These are phyloP conservation scores for Scheffersomyces illinoinensis DNA, from an alignment of 1,139 yeast genomes.

Conservation along the genomic window DNA sequence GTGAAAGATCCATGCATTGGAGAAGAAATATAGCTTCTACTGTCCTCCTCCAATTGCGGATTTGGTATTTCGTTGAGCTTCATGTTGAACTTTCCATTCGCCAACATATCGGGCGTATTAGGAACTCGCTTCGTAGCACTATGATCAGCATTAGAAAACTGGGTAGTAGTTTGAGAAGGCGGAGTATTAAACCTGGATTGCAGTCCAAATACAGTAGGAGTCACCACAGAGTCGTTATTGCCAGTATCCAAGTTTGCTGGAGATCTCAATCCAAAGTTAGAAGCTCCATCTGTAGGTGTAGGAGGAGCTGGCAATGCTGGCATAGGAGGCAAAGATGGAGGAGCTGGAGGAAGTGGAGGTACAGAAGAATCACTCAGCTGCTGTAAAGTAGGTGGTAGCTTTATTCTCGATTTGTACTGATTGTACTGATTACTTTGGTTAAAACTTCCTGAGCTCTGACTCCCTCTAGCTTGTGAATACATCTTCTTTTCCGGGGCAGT, in stretches of 20 bases:
- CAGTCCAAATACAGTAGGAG: background rate
- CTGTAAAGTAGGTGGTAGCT: slow-evolving; percentile 28
- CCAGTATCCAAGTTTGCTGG: background rate
- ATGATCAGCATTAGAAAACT: slow-evolving; percentile 7
- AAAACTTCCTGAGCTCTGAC: slow-evolving; percentile 28
- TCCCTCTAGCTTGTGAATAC: slow-evolving; percentile 14
- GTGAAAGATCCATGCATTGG: background rate
- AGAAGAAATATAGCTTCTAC: background rate
- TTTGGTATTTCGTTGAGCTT: slow-evolving; percentile 2
- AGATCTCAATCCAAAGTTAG: background rate
- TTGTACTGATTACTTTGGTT: slow-evolving; percentile 11
- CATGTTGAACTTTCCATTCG: slow-evolving; percentile 1
- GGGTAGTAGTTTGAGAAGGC: slow-evolving; percentile 15
- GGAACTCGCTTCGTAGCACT: slow-evolving; percentile 8
- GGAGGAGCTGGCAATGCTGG: background rate
- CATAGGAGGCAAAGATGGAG: background rate
- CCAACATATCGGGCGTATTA: slow-evolving; percentile 15
- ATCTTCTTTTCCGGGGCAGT: slow-evolving; percentile 4
- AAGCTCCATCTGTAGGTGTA: background rate
- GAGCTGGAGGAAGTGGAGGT: background rate
- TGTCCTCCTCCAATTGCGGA: background rate
- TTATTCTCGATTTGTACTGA: slow-evolving; percentile 32
- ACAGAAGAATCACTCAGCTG: background rate
- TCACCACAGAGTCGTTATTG: background rate
- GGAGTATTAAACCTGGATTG: slow-evolving; percentile 10